These are phyloP conservation scores for Eucalyptus urophylla DNA, from an alignment of 345 rosid genomes.

Conservation along the genomic window DNA sequence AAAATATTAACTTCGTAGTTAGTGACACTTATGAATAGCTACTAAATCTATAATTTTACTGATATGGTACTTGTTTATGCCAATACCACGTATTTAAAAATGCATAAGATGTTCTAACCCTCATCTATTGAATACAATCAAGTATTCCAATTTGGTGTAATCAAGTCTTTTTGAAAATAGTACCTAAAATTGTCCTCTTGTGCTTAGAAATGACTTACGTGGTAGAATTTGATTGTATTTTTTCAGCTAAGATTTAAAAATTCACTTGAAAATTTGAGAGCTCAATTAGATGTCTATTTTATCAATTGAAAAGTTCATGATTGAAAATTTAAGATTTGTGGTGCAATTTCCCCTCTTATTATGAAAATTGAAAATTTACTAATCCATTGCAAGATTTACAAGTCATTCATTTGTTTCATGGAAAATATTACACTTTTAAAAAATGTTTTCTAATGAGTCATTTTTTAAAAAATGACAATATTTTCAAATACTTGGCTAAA, in stretches of 20 bases:
- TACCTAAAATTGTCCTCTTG: not conserved
- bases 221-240: not conserved
- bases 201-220: not conserved
- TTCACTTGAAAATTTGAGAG: not conserved
- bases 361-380: not conserved
- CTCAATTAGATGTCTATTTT: not conserved
- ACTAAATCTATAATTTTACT: not conserved
- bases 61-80: not conserved
- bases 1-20: not conserved
- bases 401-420: not conserved
- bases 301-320: not conserved
- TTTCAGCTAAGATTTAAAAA: not conserved
- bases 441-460: too few species aligned
- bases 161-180: not conserved
- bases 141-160: not conserved
- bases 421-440: not conserved
- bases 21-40: not conserved
- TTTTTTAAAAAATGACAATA: too few species aligned
- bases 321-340: not conserved
- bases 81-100: rapidly evolving
- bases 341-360: not conserved
- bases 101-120: not conserved
- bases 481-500: not conserved
- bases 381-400: not conserved
- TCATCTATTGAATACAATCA: not conserved